Conservation (phyloP, 2,329 filamentous ascomycete genomes). For the Fusarium verticillioides region DNA sequence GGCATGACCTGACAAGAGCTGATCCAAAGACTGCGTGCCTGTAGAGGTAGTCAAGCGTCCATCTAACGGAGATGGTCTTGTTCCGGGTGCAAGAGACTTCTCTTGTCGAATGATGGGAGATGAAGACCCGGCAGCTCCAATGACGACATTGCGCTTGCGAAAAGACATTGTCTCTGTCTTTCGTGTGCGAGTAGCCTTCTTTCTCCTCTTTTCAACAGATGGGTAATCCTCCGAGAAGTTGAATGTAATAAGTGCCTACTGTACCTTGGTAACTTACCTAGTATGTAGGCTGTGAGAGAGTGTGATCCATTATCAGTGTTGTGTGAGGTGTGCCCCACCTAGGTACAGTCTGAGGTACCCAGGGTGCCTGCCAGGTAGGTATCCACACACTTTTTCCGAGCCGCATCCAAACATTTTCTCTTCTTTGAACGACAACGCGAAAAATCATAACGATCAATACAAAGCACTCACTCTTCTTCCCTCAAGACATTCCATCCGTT, state of each 20-base stretch:
- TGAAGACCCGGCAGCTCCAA: conserved; percentile 49
- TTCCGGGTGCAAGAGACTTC: conserved; percentile 57
- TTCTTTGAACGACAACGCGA: conserved; percentile 19
- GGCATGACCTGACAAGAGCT: conserved; percentile 84
- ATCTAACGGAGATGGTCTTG: conserved; percentile 88
- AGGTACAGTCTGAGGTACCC: background rate
- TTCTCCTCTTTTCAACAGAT: background rate
- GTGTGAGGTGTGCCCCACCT: conserved; percentile 38
- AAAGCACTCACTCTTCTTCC: background rate
- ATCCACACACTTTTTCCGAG: conserved; percentile 39
- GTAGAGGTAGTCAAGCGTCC: conserved; percentile 91
- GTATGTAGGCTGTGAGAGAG: background rate
- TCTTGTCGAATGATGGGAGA: conserved; percentile 45
- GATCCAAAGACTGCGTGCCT: conserved; percentile 86
- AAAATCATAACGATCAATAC: background rate
- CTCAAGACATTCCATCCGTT: background rate
- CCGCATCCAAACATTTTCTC: conserved; percentile 41
- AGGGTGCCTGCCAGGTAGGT: background rate
- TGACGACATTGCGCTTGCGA: conserved; percentile 65
- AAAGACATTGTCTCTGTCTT: conserved; percentile 61
- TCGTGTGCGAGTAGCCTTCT: background rate
- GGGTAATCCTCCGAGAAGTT: background rate
- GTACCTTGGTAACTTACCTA: background rate
- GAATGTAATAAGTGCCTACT: background rate
- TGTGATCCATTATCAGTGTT: background rate